Conservation (phyloP, 192 early-diverging fungal species). For the Coemansia sp. region DNA sequence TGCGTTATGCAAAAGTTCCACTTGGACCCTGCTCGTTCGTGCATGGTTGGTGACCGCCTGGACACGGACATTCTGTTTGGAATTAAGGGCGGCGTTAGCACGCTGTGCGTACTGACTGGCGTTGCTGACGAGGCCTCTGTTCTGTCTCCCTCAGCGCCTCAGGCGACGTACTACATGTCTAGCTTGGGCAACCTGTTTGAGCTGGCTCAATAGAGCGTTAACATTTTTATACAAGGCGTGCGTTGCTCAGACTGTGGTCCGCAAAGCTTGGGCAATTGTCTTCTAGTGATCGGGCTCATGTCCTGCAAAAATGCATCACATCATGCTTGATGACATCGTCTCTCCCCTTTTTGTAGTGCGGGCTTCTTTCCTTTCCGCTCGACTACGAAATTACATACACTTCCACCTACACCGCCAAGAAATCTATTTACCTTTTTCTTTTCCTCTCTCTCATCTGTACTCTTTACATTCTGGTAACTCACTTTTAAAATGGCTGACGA, state of each 20-base stretch:
- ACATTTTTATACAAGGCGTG: neutral
- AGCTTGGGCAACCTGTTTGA: constrained; percentile 41
- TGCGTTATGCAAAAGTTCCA: constrained; percentile 83
- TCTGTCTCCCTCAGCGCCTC: constrained; percentile 30
- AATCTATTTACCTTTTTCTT: constrained; percentile 10
- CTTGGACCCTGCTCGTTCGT: constrained; percentile 78
- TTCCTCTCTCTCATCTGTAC: neutral
- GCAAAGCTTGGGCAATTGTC: neutral
- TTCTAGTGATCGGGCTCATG: neutral
- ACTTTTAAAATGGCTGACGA: constrained; percentile 4
- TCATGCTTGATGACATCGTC: neutral
- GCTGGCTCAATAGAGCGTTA: constrained; percentile 14
- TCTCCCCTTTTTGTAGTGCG: neutral
- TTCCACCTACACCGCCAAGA: no score
- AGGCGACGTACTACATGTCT: constrained; percentile 40
- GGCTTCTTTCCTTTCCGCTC: neutral
- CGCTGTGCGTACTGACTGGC: constrained; percentile 92
- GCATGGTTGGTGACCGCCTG: constrained; percentile 97
- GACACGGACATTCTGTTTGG: constrained; percentile 98
- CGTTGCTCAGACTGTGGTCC: neutral
- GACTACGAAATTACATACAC: neutral
- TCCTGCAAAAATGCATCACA: neutral
- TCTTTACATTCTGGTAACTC: neutral
- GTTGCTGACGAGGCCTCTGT: constrained; percentile 37
- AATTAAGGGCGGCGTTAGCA: constrained; percentile 78